A percentile compares a stretch with the other conserved stretches of the same genome.
These are phyloP conservation scores for Cydonia oblonga DNA, from an alignment of 331 rosid species.

Conservation along the genomic window DNA sequence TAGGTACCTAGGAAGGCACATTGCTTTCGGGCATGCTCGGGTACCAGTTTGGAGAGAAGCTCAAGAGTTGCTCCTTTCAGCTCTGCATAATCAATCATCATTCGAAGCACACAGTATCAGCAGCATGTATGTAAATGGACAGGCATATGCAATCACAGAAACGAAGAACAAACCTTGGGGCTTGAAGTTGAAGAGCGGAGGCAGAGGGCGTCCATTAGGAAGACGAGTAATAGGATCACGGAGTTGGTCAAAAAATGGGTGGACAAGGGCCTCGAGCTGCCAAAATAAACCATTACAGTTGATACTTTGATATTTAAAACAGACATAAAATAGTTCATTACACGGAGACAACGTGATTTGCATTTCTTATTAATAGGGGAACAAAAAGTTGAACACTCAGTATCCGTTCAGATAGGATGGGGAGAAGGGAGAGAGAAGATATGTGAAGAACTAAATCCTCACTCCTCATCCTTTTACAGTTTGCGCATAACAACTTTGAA, in stretches of 20 bases:
- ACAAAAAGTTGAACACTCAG: not conserved
- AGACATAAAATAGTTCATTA: not conserved
- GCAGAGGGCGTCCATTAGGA: conserved; percentile 53
- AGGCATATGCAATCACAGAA: not conserved
- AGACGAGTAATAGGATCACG: conserved; percentile 53
- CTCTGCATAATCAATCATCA: conserved; percentile 18
- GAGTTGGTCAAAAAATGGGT: conserved; percentile 58
- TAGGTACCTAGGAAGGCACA: conserved; percentile 39
- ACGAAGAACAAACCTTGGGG: conserved; percentile 38
- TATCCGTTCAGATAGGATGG: not conserved
- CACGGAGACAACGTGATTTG: not conserved
- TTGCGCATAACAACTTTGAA: not conserved
- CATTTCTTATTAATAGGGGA: not conserved
- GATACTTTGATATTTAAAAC: not conserved
- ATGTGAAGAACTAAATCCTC: not conserved
- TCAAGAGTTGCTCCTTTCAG: conserved; percentile 54
- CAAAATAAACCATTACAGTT: not conserved
- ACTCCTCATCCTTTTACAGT: not conserved
- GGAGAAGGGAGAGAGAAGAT: not conserved
- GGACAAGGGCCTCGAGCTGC: conserved; percentile 53
- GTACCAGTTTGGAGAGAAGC: conserved; percentile 44
- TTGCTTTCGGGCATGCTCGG: conserved; percentile 58
- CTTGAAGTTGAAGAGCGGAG: conserved; percentile 60
- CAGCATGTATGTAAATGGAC: not conserved
- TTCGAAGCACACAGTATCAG: not conserved